Evolutionary conservation across 83 land plant genomes (phyloP), one percentile per base, ranked within the genome.

Genomic region (Diphasiastrum complanatum): DNA sequence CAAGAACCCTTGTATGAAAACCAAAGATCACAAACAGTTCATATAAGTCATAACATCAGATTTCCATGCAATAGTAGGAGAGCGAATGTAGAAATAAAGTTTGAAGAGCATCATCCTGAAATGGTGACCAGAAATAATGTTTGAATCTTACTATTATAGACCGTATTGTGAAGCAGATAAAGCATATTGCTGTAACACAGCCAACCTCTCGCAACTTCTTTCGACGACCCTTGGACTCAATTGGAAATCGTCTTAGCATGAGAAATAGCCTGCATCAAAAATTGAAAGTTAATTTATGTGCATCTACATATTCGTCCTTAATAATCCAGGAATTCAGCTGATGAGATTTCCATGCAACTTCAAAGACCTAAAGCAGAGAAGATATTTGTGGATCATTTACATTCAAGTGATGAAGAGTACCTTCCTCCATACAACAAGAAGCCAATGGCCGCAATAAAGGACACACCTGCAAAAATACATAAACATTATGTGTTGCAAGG

Each of bases 201-300:
- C 97, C 97, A 72, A 91, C 97, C 89, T 90, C 97, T 46, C 81
- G 80, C 64, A 86, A 86, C 56, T 86, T 90, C 82, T 83, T 83
- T 58, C 85, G 73, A 46, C 97, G 80, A 43, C 92, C 97, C 55
- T 90, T 90, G 1, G 97, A 90, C 58, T 86, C 93, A 64, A 90
- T 90, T 6, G 97, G 97, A 65, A 90, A 90, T 48, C 89, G 82
- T 73, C 86, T 77, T 26, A 90, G 78, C 89, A 90, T 80, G 68
- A 79, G 75, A 64, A 90, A 90, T 27, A 89, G 74, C 79, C 96
- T 89, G 51, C 8, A 5, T 43, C 5, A 41, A 41, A n/a, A 5
- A 60, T 16, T 16, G 43, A 8, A 40, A 40, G 16, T 8, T 8
- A 16, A 8, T 8, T 40, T 16, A 40, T 40, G 43, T 16, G 16